Conservation (phyloP, 805 yeast species). For the Candida ulmi region DNA sequence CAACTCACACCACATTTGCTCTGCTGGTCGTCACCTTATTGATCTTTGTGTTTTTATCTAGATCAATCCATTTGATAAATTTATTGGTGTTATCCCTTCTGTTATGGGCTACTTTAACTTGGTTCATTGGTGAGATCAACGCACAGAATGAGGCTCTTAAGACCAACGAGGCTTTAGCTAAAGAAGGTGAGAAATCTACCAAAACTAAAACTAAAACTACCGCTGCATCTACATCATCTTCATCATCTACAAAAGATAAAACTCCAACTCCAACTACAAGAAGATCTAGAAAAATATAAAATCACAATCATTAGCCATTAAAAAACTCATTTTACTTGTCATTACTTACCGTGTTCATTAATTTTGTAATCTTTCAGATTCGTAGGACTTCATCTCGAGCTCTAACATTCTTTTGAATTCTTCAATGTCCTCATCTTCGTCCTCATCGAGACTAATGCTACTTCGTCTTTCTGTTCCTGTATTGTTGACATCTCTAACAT, state of each 20-base stretch:
- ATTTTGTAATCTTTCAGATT: slow-evolving; percentile 12
- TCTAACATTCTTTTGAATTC: slow-evolving; percentile 19
- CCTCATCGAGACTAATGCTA: not conserved
- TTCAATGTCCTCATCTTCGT: slow-evolving; percentile 16
- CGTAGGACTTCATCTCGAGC: slow-evolving; percentile 18
- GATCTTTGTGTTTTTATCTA: slow-evolving; percentile 53
- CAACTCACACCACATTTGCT: slow-evolving; percentile 81
- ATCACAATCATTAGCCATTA: not conserved
- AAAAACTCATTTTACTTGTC: not conserved
- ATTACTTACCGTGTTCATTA: not conserved
- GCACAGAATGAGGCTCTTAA: slow-evolving; percentile 25
- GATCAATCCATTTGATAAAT: slow-evolving; percentile 61
- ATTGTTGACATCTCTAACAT: no score
- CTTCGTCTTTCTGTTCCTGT: not conserved
- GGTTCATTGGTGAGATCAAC: slow-evolving; percentile 78
- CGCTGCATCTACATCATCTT: not conserved
- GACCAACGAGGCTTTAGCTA: slow-evolving; percentile 27
- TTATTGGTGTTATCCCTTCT: slow-evolving; percentile 50
- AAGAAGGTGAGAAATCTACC: slow-evolving; percentile 6
- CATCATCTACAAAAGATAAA: no score
- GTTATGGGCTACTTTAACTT: slow-evolving; percentile 75
- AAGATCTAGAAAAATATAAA: slow-evolving; percentile 5
- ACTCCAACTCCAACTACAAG: not conserved
- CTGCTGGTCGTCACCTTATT: slow-evolving; percentile 53
- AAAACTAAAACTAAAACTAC: not conserved